phyloP scores from a whole-genome alignment of 306 rosid species.

The Sesbania bispinosa region DNA sequence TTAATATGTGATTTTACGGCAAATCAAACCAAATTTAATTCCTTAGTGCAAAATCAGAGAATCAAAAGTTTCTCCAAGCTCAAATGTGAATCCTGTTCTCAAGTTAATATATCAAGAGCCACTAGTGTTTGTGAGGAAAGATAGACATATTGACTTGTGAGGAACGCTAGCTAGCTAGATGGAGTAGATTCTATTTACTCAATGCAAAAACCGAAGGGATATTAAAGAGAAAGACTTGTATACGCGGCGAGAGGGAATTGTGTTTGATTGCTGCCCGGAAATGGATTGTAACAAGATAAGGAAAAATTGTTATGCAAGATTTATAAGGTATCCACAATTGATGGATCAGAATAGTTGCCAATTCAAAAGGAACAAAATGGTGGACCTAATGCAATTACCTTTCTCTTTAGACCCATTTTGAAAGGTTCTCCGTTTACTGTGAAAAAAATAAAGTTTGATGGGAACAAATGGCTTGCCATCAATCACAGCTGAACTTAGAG shows the following conservation, averaged over 20 bases:
- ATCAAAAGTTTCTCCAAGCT: conserved; percentile 42
- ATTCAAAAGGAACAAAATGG: conserved; percentile 42
- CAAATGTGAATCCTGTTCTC: conserved; percentile 22
- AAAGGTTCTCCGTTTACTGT: conserved; percentile 33
- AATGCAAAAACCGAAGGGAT: background rate
- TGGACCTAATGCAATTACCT: conserved; percentile 26
- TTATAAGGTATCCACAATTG: conserved; percentile 43
- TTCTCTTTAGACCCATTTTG: conserved; percentile 31
- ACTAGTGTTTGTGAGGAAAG: conserved; percentile 22
- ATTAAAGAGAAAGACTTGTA: background rate
- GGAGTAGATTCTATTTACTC: conserved; percentile 20
- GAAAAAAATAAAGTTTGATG: background rate
- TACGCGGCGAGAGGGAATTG: conserved; percentile 47
- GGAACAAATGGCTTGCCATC: conserved; percentile 35
- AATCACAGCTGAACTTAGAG: conserved; percentile 13
- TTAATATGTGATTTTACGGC: no score
- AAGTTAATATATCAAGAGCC: conserved; percentile 26
- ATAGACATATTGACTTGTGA: conserved; percentile 32
- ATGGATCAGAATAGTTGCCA: conserved; percentile 41
- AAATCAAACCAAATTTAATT: no score
- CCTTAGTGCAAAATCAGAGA: conserved; percentile 22
- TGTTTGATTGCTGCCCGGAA: conserved; percentile 18
- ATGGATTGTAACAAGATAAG: conserved; percentile 18
- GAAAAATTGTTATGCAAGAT: conserved; percentile 1
- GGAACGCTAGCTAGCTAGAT: background rate